Conservation (phyloP, 1,284 basidiomycete genomes). For the Ustilago trichophora region DNA sequence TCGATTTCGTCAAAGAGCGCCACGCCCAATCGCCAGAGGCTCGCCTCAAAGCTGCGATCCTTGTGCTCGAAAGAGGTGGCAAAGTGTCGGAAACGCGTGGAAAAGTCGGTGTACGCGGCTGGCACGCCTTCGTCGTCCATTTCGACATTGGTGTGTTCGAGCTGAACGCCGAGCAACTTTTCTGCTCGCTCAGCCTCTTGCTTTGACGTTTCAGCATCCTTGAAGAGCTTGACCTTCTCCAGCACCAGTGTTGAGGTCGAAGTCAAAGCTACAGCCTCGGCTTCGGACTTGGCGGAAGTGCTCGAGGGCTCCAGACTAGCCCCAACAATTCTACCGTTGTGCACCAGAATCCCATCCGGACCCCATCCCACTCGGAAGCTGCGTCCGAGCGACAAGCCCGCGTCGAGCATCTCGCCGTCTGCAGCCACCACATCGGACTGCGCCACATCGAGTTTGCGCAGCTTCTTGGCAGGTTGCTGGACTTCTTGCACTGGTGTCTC, state of each 20-base stretch:
- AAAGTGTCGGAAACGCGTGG: slow-evolving; percentile 82
- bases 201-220: slow-evolving; percentile 26
- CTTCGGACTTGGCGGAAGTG: slow-evolving; percentile 9
- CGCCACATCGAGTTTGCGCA: slow-evolving; percentile 46
- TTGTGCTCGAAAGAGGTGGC: slow-evolving; percentile 76
- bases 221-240: slow-evolving; percentile 53
- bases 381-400: slow-evolving; percentile 83
- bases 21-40: slow-evolving; percentile 85
- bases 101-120: slow-evolving; percentile 69
- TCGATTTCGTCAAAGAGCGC: slow-evolving; percentile 85
- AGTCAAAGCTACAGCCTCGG: slow-evolving; percentile 6
- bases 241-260: slow-evolving; percentile 35
- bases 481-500: slow-evolving; percentile 12
- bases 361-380: slow-evolving; percentile 93
- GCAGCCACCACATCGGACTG: slow-evolving; percentile 73
- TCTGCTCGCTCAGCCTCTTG: slow-evolving; percentile 61
- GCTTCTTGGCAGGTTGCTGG: slow-evolving; percentile 49
- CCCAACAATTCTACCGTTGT: slow-evolving; percentile 71
- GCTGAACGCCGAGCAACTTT: slow-evolving; percentile 82
- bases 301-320: slow-evolving; percentile 1
- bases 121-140: slow-evolving; percentile 69
- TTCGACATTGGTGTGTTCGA: slow-evolving; percentile 77
- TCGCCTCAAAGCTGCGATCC: slow-evolving; percentile 74
- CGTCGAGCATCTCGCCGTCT: slow-evolving; percentile 78
- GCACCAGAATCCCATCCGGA: slow-evolving; percentile 78